Conservation (phyloP, 768 basidiomycete species). For the Boletus vermiculosoides region DNA sequence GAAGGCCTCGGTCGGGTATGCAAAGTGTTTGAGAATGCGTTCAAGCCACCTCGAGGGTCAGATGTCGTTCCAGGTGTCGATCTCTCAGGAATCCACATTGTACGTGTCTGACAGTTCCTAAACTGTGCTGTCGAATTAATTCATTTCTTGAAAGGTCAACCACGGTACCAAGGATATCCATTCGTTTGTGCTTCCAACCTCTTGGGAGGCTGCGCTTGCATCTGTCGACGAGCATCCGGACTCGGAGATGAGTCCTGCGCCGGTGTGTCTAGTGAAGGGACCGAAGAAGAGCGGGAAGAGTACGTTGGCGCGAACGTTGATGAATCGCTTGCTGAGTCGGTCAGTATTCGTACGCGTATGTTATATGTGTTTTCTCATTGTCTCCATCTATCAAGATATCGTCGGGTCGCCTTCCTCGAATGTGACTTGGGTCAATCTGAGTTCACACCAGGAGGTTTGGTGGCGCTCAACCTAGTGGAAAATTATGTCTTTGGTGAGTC, state of each 20-base stretch:
- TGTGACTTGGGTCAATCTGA: constrained; percentile 94
- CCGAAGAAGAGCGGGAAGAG: constrained; percentile 90
- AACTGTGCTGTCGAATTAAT: constrained; percentile 13
- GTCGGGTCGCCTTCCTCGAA: constrained; percentile 86
- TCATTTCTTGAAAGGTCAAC: constrained; percentile 21
- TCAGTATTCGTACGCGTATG: constrained; percentile 27
- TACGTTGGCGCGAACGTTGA: constrained; percentile 71
- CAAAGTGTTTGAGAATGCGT: constrained; percentile 59
- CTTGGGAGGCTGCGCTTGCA: constrained; percentile 36
- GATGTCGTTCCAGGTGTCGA: constrained; percentile 36
- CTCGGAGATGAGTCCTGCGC: constrained; percentile 21
- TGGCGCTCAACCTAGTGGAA: constrained; percentile 73
- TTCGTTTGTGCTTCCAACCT: constrained; percentile 36
- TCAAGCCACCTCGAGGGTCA: constrained; percentile 46
- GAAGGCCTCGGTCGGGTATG: constrained; percentile 66
- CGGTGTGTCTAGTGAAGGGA: constrained; percentile 72
- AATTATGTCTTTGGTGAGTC: constrained; percentile 64
- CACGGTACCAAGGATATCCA: constrained; percentile 29
- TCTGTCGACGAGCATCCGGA: neutral
- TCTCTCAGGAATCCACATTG: constrained; percentile 49
- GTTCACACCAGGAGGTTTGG: constrained; percentile 84
- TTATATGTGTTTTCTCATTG: neutral
- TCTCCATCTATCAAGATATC: constrained; percentile 47
- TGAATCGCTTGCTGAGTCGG: constrained; percentile 66
- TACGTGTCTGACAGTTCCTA: constrained; percentile 28